Evolutionary conservation across 805 yeast genomes (phyloP).

Genomic region (Pichia deserticola): DNA sequence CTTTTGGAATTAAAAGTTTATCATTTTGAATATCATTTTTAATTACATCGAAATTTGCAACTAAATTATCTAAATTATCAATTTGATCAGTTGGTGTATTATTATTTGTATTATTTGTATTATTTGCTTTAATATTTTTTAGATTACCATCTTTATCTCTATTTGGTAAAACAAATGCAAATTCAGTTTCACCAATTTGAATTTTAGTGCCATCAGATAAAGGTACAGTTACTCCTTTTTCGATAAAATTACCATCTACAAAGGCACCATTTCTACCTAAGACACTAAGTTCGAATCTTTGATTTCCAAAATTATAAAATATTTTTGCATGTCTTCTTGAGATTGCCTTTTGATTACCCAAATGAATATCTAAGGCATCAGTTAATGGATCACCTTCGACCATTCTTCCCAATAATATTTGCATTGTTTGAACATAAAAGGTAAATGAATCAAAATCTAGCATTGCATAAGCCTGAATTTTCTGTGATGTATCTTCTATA

Average conservation of each 20-base stretch:
- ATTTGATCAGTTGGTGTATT: not conserved
- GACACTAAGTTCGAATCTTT: slow-evolving; percentile 84
- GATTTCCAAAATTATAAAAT: slow-evolving; percentile 94
- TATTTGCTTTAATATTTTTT: not conserved
- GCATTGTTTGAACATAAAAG: slow-evolving; percentile 93
- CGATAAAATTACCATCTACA: slow-evolving; percentile 85
- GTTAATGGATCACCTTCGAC: slow-evolving; percentile 53
- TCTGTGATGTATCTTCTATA: slow-evolving; percentile 10
- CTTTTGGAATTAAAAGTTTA: not conserved
- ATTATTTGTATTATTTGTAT: not conserved
- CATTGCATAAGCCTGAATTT: slow-evolving; percentile 59
- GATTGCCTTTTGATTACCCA: slow-evolving; percentile 88
- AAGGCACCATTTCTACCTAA: slow-evolving; percentile 96
- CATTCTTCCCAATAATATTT: slow-evolving; percentile 86
- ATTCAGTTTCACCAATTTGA: slow-evolving; percentile 89
- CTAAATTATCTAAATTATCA: slow-evolving; percentile 6
- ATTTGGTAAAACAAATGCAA: slow-evolving; percentile 73
- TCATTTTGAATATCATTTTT: slow-evolving; percentile 5
- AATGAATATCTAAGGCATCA: slow-evolving; percentile 80
- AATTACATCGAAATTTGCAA: slow-evolving; percentile 9
- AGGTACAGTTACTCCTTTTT: slow-evolving; percentile 87
- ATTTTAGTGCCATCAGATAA: slow-evolving; percentile 72
- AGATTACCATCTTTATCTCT: slow-evolving; percentile 4
- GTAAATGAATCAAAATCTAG: slow-evolving; percentile 89
- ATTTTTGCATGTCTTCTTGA: slow-evolving; percentile 93